A percentile compares a stretch with the other conserved stretches of the same genome.
Conservation (phyloP, 2,329 filamentous ascomycete genomes). For the Karstenula rhodostoma region DNA sequence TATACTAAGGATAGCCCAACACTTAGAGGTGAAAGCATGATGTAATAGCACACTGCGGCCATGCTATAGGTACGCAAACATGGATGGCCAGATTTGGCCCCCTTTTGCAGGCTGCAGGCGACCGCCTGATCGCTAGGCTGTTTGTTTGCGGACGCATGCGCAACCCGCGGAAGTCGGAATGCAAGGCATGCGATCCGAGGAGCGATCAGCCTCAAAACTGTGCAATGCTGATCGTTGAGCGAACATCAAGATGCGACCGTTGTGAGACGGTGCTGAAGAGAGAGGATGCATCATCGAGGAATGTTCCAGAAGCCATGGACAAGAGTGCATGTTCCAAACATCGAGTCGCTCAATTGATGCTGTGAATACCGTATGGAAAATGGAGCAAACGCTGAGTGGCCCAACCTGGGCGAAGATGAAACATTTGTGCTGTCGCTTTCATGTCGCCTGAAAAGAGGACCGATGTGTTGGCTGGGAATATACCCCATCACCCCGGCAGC, state of each 20-base stretch:
- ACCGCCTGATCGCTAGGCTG: background rate
- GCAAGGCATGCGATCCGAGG: conserved; percentile 13
- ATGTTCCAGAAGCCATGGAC: background rate
- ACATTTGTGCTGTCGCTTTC: background rate
- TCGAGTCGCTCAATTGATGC: background rate
- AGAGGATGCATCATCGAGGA: background rate
- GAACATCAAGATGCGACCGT: background rate
- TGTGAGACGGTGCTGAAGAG: background rate
- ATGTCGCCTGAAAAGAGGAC: background rate
- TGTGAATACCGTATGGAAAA: background rate
- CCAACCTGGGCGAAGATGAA: background rate
- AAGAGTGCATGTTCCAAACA: background rate
- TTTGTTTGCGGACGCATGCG: conserved; percentile 24
- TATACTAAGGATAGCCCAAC: background rate
- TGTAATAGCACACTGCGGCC: background rate
- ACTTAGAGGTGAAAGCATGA: background rate
- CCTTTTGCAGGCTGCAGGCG: background rate
- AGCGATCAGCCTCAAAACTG: conserved; percentile 11
- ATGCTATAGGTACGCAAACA: background rate
- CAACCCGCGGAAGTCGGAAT: conserved; percentile 29
- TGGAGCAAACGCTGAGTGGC: background rate
- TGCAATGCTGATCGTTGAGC: background rate
- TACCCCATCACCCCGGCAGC: background rate
- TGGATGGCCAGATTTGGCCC: background rate
- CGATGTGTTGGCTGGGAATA: background rate